Base-by-base conservation (phyloP, 805 yeast genomes). In the Suhomyces sp. region DNA sequence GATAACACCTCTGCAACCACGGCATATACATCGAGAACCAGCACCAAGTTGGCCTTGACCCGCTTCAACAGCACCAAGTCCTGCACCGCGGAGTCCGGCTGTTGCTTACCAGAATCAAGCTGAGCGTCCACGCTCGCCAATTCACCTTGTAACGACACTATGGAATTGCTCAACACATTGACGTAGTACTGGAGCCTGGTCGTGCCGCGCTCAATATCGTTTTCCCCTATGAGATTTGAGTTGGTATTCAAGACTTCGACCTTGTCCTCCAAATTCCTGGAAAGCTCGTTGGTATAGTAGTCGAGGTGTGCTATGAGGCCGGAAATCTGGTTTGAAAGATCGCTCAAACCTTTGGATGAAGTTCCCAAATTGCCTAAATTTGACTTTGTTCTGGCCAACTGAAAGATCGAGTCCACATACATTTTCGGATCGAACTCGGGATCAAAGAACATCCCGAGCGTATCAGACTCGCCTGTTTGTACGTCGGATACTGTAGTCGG, bases 401-500 rank as follows among this genome's bases (percentile, higher is more conserved):
- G 71, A 53, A 83, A 76, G 13, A 86, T 67, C 2, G 87, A 84
- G 62, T 87, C 89, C 17, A 87, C 76, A 59, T 80, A 87, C 40
- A 81, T 81, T 50, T 81, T 79, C 1, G 90, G 87, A 15, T 79
- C 81, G 61, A 86, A 86, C 22, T 79, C 81, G 19, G 78, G 80
- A 55, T 86, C 89, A 54, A 85, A 83, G 70, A 87, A 87, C 83
- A 86, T 85, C 10, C 82, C 68, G 3, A 86, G 65, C 1, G 85
- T 74, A 13, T 81, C 80, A 49, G 47, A 25, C 6, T 20, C 29
- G 22, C 20, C 12, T 2, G 44, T 4, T 13, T 37, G 22, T 10
- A 37, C 22, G 9, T 17, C 41, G 9, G 41, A 9, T 9, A 17
- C 20, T 4, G 41, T 31, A 12, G 35, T 4, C 3, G 41, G 41